Evolutionary conservation across 2,329 filamentous ascomycete species (phyloP), one percentile per base, ranked within the genome.

Genomic region (Calonectria ilicicola): DNA sequence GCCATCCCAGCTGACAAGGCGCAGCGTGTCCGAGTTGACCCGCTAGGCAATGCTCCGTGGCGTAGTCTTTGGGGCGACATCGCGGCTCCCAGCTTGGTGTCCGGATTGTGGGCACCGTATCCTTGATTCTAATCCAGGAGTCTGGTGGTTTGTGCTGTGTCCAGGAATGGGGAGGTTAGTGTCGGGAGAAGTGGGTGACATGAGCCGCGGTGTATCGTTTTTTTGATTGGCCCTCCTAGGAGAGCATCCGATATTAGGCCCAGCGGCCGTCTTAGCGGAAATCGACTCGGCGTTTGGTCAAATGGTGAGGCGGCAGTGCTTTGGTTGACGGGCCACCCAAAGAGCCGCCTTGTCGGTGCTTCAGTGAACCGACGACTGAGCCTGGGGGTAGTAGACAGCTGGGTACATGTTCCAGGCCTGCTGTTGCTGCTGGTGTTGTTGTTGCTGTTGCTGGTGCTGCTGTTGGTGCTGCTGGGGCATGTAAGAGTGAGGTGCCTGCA

Each of bases 51-150:
- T 5, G 80, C 63, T 19, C 81, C 78, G 69, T 83, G 84, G 26
- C 81, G 81, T 58, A 81, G 76, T 27, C 84, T 83, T 58, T 83
- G 77, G 47, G 77, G 80, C 65, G 83, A 81, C 83, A 82, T 65
- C 63, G 63, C 63, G 62, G 62, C 62, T 47, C 44, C n/a, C 63
- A 65, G 29, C 26, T 15, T 82, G 68, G 23, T 82, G 21, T 66
- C 35, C 32, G 47, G 23, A 47, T 27, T 56, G 64, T 66, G 35
- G 47, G 47, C 44, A 49, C 38, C 49, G 19, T 40, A 26, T 56
- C 32, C 46, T 42, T 29, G 47, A 2, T 53, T 51, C 47, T 29
- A 32, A 49, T 56, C 47, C 64, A 42, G 26, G 64, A 51, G 21
- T 27, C 7, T 29, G 64, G 64, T 47, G 46, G 44, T 38, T 29